These are phyloP conservation scores for Fusarium sambucinum DNA, from an alignment of 2,329 filamentous ascomycete species.

Conservation along the genomic window DNA sequence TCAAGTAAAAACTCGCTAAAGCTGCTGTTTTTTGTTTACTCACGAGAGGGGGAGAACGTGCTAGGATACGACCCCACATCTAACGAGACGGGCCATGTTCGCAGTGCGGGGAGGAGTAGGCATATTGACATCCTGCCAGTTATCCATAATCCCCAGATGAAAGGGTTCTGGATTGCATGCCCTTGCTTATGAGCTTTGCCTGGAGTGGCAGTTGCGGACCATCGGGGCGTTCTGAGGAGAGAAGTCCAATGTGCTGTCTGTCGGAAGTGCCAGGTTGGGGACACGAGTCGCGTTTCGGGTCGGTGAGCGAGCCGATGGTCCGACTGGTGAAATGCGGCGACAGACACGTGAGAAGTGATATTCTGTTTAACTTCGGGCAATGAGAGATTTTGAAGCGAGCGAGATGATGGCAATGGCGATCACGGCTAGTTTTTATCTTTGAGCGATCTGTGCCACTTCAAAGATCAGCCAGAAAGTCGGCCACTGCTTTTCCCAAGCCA, in stretches of 20 bases:
- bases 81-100: slow-evolving; percentile 25
- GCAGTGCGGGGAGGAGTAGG: slow-evolving; percentile 30
- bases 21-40: slow-evolving; percentile 29
- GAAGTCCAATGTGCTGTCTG: neutral
- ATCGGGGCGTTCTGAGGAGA: slow-evolving; percentile 22
- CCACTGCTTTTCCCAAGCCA: slow-evolving; percentile 5
- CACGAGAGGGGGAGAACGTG: neutral
- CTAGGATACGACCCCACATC: slow-evolving; percentile 27
- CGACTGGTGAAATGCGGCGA: slow-evolving; percentile 8
- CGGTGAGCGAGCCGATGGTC: slow-evolving; percentile 33
- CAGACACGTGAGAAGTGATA: slow-evolving; percentile 1
- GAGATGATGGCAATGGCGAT: neutral
- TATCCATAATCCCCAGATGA: neutral
- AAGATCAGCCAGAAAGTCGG: slow-evolving; percentile 22
- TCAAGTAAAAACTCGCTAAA: slow-evolving; percentile 11
- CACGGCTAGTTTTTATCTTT: neutral
- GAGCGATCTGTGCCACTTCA: slow-evolving; percentile 3
- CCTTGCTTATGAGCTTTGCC: slow-evolving; percentile 20
- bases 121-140: slow-evolving; percentile 1
- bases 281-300: slow-evolving; percentile 32
- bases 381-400: neutral
- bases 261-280: slow-evolving; percentile 23
- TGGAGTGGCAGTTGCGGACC: slow-evolving; percentile 23
- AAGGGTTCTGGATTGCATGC: slow-evolving; percentile 18
- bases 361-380: neutral